A percentile compares a stretch with the other conserved stretches of the same genome.
These are phyloP conservation scores for Sarcomyxa edulis DNA, from an alignment of 768 basidiomycete genomes.

Conservation along the genomic window DNA sequence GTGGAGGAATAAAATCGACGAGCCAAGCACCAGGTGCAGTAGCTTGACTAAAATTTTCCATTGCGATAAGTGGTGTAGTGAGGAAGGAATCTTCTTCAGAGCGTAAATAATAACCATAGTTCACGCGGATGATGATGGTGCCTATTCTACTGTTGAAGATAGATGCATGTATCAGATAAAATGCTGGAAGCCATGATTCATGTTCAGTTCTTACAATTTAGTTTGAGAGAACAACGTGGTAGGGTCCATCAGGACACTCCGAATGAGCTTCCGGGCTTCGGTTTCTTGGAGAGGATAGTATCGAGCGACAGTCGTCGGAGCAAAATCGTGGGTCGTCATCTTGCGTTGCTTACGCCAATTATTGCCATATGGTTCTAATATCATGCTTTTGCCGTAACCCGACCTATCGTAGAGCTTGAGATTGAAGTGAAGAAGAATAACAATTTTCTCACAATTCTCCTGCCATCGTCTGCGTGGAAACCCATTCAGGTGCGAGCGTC, in stretches of 20 bases:
- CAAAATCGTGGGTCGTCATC: conserved; percentile 60
- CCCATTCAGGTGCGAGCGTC: no score
- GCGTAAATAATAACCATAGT: conserved; percentile 39
- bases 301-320: conserved; percentile 39
- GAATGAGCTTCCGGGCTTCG: conserved; percentile 53
- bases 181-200: conserved; percentile 28
- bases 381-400: no score
- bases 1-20: conserved; percentile 43
- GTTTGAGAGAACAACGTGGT: conserved; percentile 2
- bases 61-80: conserved; percentile 27
- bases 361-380: conserved; percentile 61
- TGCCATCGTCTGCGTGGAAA: conserved; percentile 11
- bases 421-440: no score
- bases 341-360: conserved; percentile 57
- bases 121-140: conserved; percentile 30
- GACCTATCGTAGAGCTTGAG: no score
- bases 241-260: conserved; percentile 43
- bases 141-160: conserved; percentile 16
- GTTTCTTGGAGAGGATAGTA: conserved; percentile 55
- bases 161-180: not conserved
- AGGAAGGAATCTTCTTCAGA: conserved; percentile 21
- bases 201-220: conserved; percentile 20
- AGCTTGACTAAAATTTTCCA: conserved; percentile 46
- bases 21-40: conserved; percentile 46
- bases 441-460: conserved; percentile 3